Percentiles rank a stretch among this genome's conserved stretches.
These are phyloP conservation scores for Trichoderma aggressivum DNA, from an alignment of 2,329 filamentous ascomycete species.

Conservation along the genomic window DNA sequence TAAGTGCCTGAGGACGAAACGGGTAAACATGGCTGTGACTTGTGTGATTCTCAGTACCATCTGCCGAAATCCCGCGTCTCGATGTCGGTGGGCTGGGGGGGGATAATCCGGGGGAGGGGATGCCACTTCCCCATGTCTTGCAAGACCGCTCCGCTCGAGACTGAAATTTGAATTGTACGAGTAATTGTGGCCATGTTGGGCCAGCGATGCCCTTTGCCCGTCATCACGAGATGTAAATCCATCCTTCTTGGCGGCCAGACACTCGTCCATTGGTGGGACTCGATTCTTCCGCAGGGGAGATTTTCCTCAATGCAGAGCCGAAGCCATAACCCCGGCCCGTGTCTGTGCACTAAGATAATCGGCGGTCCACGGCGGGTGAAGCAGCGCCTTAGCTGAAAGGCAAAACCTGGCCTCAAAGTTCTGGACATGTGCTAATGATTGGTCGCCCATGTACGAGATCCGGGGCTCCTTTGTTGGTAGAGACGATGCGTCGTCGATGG, in stretches of 20 bases:
- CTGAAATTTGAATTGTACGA: neutral
- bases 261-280: slow-evolving; percentile 13
- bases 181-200: neutral
- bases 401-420: neutral
- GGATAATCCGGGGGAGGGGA: neutral
- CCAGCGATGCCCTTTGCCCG: neutral
- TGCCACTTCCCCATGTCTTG: neutral
- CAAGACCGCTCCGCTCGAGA: neutral
- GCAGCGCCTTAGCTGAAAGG: slow-evolving; percentile 5
- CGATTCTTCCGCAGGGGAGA: slow-evolving; percentile 11
- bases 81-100: neutral
- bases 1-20: neutral
- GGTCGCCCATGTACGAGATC: neutral
- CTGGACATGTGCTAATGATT: neutral
- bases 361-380: neutral
- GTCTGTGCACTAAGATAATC: neutral
- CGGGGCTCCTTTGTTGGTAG: neutral
- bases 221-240: neutral
- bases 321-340: neutral
- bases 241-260: neutral
- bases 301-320: neutral
- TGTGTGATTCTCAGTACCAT: neutral
- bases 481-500: neutral
- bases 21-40: neutral
- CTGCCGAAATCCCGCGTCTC: neutral